A percentile compares a stretch with the other conserved stretches of the same genome.
These are phyloP conservation scores for Rhynchospora tenuis DNA, from an alignment of 176 grass and related monocot species.

Conservation along the genomic window DNA sequence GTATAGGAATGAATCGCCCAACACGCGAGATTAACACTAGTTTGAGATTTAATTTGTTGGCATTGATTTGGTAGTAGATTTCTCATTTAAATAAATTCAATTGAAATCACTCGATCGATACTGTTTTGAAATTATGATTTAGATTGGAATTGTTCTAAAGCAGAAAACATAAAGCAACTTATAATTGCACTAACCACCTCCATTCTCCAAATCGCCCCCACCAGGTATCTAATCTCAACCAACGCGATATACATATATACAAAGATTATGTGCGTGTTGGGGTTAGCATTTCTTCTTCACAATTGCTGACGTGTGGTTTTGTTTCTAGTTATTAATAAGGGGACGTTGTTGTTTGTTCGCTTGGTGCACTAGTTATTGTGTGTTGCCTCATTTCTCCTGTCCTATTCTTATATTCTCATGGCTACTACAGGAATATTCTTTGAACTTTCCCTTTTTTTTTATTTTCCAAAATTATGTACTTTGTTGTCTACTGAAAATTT, in stretches of 20 bases:
- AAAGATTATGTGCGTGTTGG: background rate
- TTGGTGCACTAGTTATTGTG: background rate
- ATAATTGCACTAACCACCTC: background rate
- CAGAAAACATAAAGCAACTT: no score
- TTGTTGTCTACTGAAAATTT: background rate
- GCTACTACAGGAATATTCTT: background rate
- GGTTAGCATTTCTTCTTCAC: background rate
- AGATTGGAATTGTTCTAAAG: no score
- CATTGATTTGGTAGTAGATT: no score
- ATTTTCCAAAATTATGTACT: background rate
- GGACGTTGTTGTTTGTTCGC: background rate
- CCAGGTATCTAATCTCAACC: background rate
- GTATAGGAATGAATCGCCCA: no score
- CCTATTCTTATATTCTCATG: background rate
- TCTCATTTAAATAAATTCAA: no score
- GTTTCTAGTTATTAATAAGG: background rate
- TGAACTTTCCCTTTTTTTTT: background rate
- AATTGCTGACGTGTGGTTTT: background rate
- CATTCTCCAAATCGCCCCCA: background rate
- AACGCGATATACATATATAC: background rate
- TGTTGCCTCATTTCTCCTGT: background rate
- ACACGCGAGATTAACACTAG: no score
- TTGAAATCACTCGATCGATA: no score
- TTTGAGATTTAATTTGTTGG: no score
- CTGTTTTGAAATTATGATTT: no score